Evolutionary conservation across 2,329 filamentous ascomycete genomes (phyloP).

Genomic region (Alternaria ventricosa): DNA sequence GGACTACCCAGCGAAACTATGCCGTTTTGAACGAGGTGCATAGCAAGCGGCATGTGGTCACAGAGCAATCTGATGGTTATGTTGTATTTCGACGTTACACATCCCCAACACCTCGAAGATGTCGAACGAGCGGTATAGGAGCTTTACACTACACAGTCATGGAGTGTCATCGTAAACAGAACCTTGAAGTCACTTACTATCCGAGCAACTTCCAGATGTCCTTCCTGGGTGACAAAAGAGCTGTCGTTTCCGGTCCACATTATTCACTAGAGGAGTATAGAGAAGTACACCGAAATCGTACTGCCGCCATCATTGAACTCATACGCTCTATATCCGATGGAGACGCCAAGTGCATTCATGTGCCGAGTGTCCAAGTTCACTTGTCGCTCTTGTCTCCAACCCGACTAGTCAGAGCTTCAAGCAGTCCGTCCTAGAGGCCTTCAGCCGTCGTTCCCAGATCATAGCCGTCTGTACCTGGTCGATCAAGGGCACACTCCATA

Average conservation of each 20-base stretch:
- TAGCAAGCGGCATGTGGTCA: constrained; percentile 7
- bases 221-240: not conserved
- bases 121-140: not conserved
- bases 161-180: not conserved
- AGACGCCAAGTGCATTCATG: not conserved
- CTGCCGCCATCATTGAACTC: not conserved
- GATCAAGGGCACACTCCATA: constrained; percentile 21
- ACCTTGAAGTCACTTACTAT: not conserved
- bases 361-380: constrained; percentile 6
- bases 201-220: not conserved
- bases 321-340: not conserved
- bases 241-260: not conserved
- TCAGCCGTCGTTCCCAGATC: constrained; percentile 38
- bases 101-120: not conserved
- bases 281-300: not conserved
- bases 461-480: constrained; percentile 20
- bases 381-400: constrained; percentile 14
- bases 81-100: constrained; percentile 22
- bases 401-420: not conserved
- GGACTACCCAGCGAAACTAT: not conserved
- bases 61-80: not conserved
- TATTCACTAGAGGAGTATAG: not conserved
- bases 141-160: not conserved
- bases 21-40: not conserved
- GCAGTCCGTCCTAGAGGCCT: constrained; percentile 3